phyloP scores from a whole-genome alignment of 768 basidiomycete genomes.

The Galerina marginata region DNA sequence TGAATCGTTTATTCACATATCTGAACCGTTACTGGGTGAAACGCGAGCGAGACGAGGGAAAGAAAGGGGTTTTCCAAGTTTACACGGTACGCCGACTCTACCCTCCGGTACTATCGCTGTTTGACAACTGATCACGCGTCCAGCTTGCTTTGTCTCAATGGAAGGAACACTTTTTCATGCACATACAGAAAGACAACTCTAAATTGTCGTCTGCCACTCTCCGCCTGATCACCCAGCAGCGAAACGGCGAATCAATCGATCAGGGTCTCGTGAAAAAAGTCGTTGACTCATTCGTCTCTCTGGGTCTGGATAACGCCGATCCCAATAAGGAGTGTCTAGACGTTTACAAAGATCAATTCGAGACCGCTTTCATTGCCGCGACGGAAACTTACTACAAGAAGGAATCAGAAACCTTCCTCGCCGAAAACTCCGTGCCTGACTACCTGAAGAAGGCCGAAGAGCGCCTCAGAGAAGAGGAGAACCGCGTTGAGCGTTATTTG shows the following conservation, averaged over 20 bases:
- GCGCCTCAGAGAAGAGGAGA: slow-evolving; percentile 92
- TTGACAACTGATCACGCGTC: slow-evolving; percentile 12
- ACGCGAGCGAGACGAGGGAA: slow-evolving; percentile 96
- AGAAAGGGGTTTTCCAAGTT: slow-evolving; percentile 93
- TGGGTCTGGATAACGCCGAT: slow-evolving; percentile 91
- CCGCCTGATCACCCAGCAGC: slow-evolving; percentile 88
- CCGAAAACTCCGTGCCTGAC: slow-evolving; percentile 91
- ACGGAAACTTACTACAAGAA: slow-evolving; percentile 94
- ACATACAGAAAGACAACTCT: slow-evolving; percentile 78
- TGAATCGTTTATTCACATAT: slow-evolving; percentile 96
- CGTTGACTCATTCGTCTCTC: slow-evolving; percentile 96
- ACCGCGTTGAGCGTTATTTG: slow-evolving; percentile 93
- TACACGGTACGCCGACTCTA: slow-evolving; percentile 86
- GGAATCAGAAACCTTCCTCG: slow-evolving; percentile 92
- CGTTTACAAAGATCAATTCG: slow-evolving; percentile 94
- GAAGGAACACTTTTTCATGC: slow-evolving; percentile 90
- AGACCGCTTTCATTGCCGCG: slow-evolving; percentile 83
- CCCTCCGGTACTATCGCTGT: background rate
- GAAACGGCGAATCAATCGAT: slow-evolving; percentile 95
- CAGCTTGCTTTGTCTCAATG: slow-evolving; percentile 95
- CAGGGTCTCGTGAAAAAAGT: slow-evolving; percentile 97
- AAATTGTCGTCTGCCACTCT: slow-evolving; percentile 90
- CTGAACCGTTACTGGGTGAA: slow-evolving; percentile 99
- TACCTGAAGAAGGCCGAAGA: slow-evolving; percentile 97
- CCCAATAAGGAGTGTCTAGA: slow-evolving; percentile 94